Percentiles rank a stretch among this genome's conserved stretches.
Conservation (phyloP, 257 asterid genomes). For the Nicotiana tabacum region DNA sequence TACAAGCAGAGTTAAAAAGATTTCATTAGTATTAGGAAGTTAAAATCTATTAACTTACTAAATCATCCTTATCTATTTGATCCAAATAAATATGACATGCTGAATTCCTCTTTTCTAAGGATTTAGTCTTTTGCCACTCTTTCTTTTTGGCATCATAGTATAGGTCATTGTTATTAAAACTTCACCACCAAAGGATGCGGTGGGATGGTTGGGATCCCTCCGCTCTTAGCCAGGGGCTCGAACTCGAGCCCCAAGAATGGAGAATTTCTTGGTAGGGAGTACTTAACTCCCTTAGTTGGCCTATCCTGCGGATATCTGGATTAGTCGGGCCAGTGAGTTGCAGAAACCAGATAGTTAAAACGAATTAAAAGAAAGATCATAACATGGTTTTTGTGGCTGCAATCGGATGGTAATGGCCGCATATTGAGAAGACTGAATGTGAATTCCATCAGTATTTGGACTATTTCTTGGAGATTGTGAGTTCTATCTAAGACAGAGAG, state of each 20-base stretch:
- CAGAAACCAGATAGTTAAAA: background rate
- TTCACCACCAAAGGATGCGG: background rate
- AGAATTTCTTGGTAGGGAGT: background rate
- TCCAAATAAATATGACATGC: no score
- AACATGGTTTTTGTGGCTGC: background rate
- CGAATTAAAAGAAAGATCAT: no score
- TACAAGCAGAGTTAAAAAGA: background rate
- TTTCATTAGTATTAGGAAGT: background rate
- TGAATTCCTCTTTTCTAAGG: background rate
- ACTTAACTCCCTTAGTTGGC: background rate
- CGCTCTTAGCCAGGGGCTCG: background rate
- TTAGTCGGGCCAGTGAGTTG: background rate
- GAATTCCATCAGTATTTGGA: slow-evolving; percentile 87
- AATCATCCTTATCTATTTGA: background rate
- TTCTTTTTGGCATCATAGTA: background rate
- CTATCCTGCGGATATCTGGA: background rate
- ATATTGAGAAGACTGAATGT: slow-evolving; percentile 48
- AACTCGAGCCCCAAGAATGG: background rate
- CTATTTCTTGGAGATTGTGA: slow-evolving; percentile 46
- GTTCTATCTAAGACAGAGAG: no score
- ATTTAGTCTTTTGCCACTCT: background rate
- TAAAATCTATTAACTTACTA: background rate
- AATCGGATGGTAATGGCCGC: slow-evolving; percentile 22
- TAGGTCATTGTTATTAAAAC: background rate
- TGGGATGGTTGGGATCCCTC: background rate